Base-by-base conservation (phyloP, 75 land plant species). In the Ceratopteris richardii region DNA sequence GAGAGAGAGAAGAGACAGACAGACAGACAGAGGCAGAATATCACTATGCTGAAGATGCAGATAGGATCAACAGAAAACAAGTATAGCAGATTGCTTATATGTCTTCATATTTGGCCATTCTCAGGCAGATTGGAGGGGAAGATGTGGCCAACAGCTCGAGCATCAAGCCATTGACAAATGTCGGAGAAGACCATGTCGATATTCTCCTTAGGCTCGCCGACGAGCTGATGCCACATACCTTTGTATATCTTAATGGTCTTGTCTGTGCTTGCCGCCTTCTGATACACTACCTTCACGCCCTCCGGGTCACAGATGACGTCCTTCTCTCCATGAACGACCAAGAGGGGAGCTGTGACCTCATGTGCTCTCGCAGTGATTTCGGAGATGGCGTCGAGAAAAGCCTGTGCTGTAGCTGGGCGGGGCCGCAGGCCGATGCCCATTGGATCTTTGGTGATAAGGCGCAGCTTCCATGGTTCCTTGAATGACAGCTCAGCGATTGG, bases 181-280 rank as follows among this genome's bases (percentile, higher is more conserved):
- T 76, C 80, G 4, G 82, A 82, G 39, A 85, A 92, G 20, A 88
- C 96, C 44, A 53, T 59, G 31, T 78, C 84, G 10, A 88, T 83
- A 22, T 66, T 70, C 57, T 88, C 95, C 0, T 89, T 67, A 0
- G 95, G 78, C 66, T 92, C 97, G 0, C 97, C 97, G 20, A 88
- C 64, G 46, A 92, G 62, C 80, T 82, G 90, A 61, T 93, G 98
- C 85, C 87, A 82, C 96, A 93, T 85, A 17, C 85, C 98, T 14
- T 80, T 78, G 57, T 89, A 79, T 9, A 93, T 58, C 64, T 51
- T 65, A 17, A 93, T 29, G 22, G 96, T 89, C 69, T 85, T 93
- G 59, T 93, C 98, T 36, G 31, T 47, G 66, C 90, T 89, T 18
- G 59, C 10, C 7, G 90, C 83, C 16, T 72, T 70, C 26, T 69